A percentile compares a stretch with the other conserved stretches of the same genome.
Evolutionary conservation across 345 rosid species (phyloP).

Genomic region (Rhodamnia argentea): DNA sequence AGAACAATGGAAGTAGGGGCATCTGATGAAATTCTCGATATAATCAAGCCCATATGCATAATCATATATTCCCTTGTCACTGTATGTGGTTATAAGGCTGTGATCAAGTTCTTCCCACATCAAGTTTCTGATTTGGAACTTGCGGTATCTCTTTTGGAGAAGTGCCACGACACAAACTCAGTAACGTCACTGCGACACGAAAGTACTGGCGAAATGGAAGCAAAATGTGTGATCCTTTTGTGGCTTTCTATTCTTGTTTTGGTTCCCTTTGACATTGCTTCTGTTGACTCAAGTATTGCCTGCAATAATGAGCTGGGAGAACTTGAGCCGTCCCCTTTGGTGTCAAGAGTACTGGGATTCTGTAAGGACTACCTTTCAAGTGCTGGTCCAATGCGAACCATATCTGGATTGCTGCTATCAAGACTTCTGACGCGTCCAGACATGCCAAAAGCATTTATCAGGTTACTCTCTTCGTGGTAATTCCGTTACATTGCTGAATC

Average conservation of each 20-base stretch:
- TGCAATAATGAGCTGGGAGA: conserved; percentile 20
- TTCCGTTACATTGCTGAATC: background rate
- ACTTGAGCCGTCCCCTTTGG: conserved; percentile 62
- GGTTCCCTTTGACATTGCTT: conserved; percentile 89
- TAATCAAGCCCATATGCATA: conserved; percentile 71
- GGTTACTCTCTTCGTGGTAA: conserved; percentile 22
- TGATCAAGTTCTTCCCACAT: conserved; percentile 86
- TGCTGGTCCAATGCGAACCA: conserved; percentile 93
- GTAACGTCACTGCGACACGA: conserved; percentile 66
- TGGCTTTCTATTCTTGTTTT: conserved; percentile 93
- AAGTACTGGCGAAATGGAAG: conserved; percentile 98
- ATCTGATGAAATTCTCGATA: conserved; percentile 45
- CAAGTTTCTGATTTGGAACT: conserved; percentile 89
- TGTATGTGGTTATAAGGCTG: conserved; percentile 84
- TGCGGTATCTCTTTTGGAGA: conserved; percentile 78
- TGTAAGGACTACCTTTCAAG: conserved; percentile 80
- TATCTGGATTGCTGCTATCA: conserved; percentile 75
- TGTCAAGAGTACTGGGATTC: conserved; percentile 54
- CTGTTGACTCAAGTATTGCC: conserved; percentile 75
- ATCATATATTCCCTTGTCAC: conserved; percentile 77
- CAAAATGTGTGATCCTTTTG: conserved; percentile 71
- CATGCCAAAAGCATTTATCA: conserved; percentile 71
- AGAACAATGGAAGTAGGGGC: conserved; percentile 41
- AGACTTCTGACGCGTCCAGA: conserved; percentile 90
- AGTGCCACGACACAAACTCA: conserved; percentile 54